Conservation (phyloP, 345 rosid genomes). For the Leavenworthia alabamica region DNA sequence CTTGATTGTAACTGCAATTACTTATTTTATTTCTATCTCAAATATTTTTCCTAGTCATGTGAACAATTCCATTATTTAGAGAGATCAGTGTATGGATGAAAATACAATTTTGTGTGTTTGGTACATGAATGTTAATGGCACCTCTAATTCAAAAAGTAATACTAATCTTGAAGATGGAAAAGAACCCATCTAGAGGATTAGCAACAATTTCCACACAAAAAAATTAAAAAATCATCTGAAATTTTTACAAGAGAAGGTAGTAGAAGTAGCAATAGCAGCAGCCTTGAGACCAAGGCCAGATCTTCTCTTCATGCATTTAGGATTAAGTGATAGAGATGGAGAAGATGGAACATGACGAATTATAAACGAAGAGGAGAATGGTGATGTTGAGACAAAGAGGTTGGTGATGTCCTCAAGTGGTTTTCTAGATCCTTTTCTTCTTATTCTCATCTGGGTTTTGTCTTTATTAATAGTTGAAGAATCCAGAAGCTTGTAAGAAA, state of each 20-base stretch:
- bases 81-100: slow-evolving; percentile 4
- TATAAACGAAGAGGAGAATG: slow-evolving; percentile 6
- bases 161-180: neutral
- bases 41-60: neutral
- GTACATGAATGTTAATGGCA: neutral
- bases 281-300: slow-evolving; percentile 16
- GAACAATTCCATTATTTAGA: neutral
- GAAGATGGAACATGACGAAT: slow-evolving; percentile 4
- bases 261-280: neutral
- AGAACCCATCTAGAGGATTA: neutral
- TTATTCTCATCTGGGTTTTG: too few species aligned
- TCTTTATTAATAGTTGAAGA: slow-evolving; percentile 12
- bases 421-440: slow-evolving; percentile 16
- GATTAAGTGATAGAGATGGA: slow-evolving; percentile 17
- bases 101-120: neutral
- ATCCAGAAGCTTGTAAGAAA: slow-evolving; percentile 4
- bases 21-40: neutral
- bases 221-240: slow-evolving; percentile 25
- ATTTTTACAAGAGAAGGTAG: slow-evolving; percentile 25
- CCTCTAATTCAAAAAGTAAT: neutral
- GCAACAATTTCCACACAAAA: neutral
- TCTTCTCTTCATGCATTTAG: slow-evolving; percentile 31
- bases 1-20: neutral
- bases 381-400: slow-evolving; percentile 20
- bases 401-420: slow-evolving; percentile 34